phyloP scores from a whole-genome alignment of 768 basidiomycete species.

The Clavulina sp. region DNA sequence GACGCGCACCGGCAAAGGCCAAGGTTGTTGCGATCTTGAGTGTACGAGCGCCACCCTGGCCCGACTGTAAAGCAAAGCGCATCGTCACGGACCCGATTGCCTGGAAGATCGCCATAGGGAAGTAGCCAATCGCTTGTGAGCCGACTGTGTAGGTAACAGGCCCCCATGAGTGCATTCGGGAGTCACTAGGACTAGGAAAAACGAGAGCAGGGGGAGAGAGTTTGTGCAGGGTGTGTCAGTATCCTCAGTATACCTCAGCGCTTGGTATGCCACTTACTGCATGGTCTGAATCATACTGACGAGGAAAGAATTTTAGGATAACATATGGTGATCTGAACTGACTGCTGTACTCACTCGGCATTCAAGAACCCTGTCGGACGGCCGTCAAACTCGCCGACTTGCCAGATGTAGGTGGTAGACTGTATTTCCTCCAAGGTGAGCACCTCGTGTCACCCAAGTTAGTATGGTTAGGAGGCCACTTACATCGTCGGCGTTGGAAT shows the following conservation, averaged over 20 bases:
- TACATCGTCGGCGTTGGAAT: conserved; percentile 13
- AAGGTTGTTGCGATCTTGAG: conserved; percentile 29
- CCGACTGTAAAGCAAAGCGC: conserved; percentile 11
- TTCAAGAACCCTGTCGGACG: conserved; percentile 25
- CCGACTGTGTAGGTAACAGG: conserved; percentile 31
- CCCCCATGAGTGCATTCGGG: conserved; percentile 30
- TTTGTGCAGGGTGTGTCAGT: background rate
- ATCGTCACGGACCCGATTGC: conserved; percentile 30
- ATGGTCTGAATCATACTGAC: conserved; percentile 21
- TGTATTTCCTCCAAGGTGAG: too few relatives aligned
- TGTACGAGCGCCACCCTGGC: conserved; percentile 31
- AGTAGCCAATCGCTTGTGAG: conserved; percentile 23
- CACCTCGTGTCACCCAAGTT: conserved; percentile 15
- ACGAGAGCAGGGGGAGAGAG: background rate
- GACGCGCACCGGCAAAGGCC: conserved; percentile 32
- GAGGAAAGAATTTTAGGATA: background rate
- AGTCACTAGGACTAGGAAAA: conserved; percentile 23
- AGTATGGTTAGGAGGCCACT: conserved; percentile 3
- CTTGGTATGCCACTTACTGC: conserved; percentile 32
- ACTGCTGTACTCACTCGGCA: too few relatives aligned
- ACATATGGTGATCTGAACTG: too few relatives aligned
- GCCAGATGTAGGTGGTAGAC: conserved; percentile 26
- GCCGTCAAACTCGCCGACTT: conserved; percentile 21
- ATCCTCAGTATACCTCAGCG: conserved; percentile 1
- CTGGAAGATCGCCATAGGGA: conserved; percentile 34